Percentiles rank a stretch among this genome's conserved stretches.
Conservation (phyloP, 768 basidiomycete species). For the Mrakia gelida region DNA sequence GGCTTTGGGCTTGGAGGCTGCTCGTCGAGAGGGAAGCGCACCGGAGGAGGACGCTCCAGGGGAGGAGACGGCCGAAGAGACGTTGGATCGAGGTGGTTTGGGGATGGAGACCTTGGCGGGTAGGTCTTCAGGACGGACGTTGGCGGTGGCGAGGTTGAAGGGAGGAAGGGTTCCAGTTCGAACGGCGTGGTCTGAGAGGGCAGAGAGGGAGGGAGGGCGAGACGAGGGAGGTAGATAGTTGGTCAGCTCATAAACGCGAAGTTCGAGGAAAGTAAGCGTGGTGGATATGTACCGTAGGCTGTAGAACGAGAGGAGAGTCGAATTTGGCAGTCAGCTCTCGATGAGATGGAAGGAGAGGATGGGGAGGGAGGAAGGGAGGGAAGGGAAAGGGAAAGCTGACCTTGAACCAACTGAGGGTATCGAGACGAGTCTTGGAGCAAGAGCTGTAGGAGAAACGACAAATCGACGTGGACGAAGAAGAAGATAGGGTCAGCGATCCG, state of each 20-base stretch:
- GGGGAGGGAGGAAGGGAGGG: background rate
- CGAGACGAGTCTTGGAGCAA: background rate
- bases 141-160: background rate
- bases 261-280: background rate
- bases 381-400: background rate
- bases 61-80: background rate
- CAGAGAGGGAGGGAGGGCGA: background rate
- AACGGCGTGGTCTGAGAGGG: background rate
- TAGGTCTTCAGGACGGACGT: background rate
- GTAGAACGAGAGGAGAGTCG: background rate
- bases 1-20: background rate
- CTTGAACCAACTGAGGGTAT: background rate
- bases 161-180: background rate
- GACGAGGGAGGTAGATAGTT: background rate
- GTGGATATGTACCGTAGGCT: background rate
- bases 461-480: no score
- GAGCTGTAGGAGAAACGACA: background rate
- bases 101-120: background rate
- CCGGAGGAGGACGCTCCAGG: background rate
- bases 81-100: no score
- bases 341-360: no score
- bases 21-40: background rate
- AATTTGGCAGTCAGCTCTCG: background rate
- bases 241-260: background rate
- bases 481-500: no score